Percentiles rank a stretch among this genome's conserved stretches.
phyloP scores from a whole-genome alignment of 768 basidiomycete species.

The Podaxis sp. region DNA sequence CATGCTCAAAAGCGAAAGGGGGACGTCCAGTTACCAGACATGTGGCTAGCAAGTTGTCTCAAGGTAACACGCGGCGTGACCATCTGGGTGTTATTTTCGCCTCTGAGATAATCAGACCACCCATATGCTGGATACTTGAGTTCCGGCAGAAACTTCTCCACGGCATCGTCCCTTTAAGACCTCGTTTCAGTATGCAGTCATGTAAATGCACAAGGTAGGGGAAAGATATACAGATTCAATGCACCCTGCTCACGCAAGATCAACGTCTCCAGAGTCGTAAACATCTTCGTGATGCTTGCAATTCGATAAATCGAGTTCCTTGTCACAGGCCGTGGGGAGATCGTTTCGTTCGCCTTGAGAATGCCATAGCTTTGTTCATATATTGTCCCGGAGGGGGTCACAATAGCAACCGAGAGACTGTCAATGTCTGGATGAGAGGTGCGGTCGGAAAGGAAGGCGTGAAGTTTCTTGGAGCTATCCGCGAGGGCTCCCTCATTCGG shows the following conservation, averaged over 20 bases:
- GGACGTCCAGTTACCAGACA: slow-evolving; percentile 22
- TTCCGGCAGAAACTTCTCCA: slow-evolving; percentile 38
- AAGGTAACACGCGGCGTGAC: slow-evolving; percentile 29
- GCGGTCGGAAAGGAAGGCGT: slow-evolving; percentile 23
- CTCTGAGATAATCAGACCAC: slow-evolving; percentile 28
- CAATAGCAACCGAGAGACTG: slow-evolving; percentile 44
- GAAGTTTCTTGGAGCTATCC: slow-evolving; percentile 20
- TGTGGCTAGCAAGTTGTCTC: slow-evolving; percentile 38
- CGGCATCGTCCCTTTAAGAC: slow-evolving; percentile 42
- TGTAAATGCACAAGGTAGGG: neutral
- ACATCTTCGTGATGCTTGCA: slow-evolving; percentile 49
- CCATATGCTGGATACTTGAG: slow-evolving; percentile 30
- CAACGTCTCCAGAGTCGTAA: slow-evolving; percentile 42
- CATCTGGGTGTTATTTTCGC: neutral
- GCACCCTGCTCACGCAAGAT: slow-evolving; percentile 43
- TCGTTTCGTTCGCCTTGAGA: slow-evolving; percentile 39
- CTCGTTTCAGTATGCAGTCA: neutral
- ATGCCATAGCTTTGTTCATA: slow-evolving; percentile 42
- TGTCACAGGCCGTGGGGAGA: slow-evolving; percentile 22
- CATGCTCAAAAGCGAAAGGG: neutral
- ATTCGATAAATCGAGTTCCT: slow-evolving; percentile 46
- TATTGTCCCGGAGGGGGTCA: slow-evolving; percentile 40
- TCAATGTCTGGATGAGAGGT: slow-evolving; percentile 36
- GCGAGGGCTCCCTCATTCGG: slow-evolving; percentile 17
- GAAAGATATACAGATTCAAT: slow-evolving; percentile 21